These are phyloP conservation scores for Arthroderma uncinatum DNA, from an alignment of 2,329 filamentous ascomycete species.

Conservation along the genomic window DNA sequence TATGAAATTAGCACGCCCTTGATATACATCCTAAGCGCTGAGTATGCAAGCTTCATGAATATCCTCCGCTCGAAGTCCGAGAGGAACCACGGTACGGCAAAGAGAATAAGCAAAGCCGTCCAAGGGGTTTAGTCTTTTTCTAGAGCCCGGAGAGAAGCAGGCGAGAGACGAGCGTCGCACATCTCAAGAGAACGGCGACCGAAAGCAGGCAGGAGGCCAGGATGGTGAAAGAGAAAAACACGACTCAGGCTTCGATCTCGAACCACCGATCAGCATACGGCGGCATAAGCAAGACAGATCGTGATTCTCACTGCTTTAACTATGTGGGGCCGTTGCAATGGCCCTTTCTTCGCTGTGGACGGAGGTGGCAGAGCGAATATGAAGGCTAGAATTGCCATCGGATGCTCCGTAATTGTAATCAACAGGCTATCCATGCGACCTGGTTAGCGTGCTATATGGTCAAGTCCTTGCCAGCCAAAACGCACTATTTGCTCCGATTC, in stretches of 20 bases:
- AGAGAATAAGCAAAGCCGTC: too few species aligned
- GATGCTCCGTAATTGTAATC: neutral
- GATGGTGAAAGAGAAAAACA: neutral
- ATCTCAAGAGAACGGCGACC: neutral
- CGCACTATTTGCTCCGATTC: neutral
- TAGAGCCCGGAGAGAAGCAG: slow-evolving; percentile 1
- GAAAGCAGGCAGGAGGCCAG: neutral
- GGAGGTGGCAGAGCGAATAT: neutral
- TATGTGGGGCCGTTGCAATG: neutral
- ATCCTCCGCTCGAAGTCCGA: too few species aligned
- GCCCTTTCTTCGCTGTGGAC: neutral
- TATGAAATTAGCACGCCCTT: too few species aligned
- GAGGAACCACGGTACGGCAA: too few species aligned
- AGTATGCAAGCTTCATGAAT: too few species aligned
- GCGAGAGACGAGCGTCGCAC: neutral
- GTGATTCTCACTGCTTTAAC: neutral
- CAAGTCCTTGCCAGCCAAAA: neutral
- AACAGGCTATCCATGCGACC: neutral
- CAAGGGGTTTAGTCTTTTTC: slow-evolving; percentile 1
- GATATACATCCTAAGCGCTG: too few species aligned
- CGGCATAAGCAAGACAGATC: neutral
- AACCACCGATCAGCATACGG: neutral
- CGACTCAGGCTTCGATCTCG: neutral
- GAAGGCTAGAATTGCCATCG: neutral
- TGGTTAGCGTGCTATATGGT: neutral